Evolutionary conservation across 176 grass and related monocot genomes (phyloP), one percentile per base, ranked within the genome.

Genomic region (Carex cristatella): DNA sequence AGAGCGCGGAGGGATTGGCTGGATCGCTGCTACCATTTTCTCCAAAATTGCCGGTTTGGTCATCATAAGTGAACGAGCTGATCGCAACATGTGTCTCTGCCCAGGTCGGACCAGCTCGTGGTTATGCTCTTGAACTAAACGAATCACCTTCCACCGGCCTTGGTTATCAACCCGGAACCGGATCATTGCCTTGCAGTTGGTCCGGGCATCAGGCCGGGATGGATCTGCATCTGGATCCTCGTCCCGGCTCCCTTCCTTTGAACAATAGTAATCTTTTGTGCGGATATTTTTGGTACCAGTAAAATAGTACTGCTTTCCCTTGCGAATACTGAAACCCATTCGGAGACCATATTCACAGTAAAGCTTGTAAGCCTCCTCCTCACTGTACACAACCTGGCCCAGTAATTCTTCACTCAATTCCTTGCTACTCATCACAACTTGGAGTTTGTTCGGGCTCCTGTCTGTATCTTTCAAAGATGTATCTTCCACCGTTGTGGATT

Each of bases 201-300:
- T 96, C 78, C 94, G 87, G 30, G 91, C 92, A 78, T 95, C 94
- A 55, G 86, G 89, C 61, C 86, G 88, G 53, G 88, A 91, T 80
- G 90, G 90, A 85, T 93, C 92, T 63, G 91, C 83, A 77, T 93
- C 91, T 1, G 88, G 87, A 42, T 95, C 94, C 19, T 95, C 91
- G 55, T 95, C 91, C 79, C 90, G 88, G 87, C 92, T 84, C 79
- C 94, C 94, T 89, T 93, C 94, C 77, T 95, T 95, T 31, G 94
- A 95, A 86, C 94, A 95, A 88, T 93, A 93, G 86, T 95, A 95
- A 80, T 95, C 94, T 86, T 93, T 93, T 5, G 91, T 91, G 8
- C 94, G 89, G 53, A 93, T 90, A 63, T 53, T 80, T 86, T 95
- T 95, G 31, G 87, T 92, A 28, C 94, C 94, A 16, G 89, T 91